A percentile compares a stretch with the other conserved stretches of the same genome.
These are phyloP conservation scores for Turnera subulata DNA, from an alignment of 345 rosid species.

Conservation along the genomic window DNA sequence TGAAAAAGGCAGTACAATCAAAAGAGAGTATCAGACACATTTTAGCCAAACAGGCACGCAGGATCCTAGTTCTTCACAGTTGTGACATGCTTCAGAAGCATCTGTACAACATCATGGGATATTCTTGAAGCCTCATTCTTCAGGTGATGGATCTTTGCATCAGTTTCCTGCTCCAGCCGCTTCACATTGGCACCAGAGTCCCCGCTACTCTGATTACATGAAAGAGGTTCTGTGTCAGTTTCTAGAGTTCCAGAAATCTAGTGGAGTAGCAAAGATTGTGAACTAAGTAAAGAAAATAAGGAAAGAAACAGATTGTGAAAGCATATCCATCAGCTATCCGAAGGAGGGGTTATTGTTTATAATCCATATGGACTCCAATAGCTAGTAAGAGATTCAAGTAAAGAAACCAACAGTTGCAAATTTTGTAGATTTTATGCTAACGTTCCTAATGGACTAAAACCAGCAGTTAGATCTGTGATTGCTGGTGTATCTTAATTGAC, in stretches of 20 bases:
- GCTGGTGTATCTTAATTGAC: not conserved
- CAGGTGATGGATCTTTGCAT: constrained; percentile 55
- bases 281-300: no score
- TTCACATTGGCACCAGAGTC: constrained; percentile 87
- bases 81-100: constrained; percentile 84
- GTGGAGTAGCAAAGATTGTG: no score
- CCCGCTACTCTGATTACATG: constrained; percentile 72
- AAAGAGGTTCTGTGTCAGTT: no score
- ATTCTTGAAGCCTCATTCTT: constrained; percentile 55
- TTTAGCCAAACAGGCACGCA: not conserved
- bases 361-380: no score
- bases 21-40: not conserved
- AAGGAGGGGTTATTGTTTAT: no score
- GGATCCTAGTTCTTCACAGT: constrained; percentile 60
- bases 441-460: not conserved
- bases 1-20: not conserved
- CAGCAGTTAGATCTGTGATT: not conserved
- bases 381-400: no score
- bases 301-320: no score
- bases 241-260: no score
- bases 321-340: no score
- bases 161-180: constrained; percentile 79
- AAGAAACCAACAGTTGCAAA: no score
- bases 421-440: no score
- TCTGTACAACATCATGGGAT: constrained; percentile 49